Conservation (phyloP, 2,329 filamentous ascomycete species). For the Gnomoniopsis sp. region DNA sequence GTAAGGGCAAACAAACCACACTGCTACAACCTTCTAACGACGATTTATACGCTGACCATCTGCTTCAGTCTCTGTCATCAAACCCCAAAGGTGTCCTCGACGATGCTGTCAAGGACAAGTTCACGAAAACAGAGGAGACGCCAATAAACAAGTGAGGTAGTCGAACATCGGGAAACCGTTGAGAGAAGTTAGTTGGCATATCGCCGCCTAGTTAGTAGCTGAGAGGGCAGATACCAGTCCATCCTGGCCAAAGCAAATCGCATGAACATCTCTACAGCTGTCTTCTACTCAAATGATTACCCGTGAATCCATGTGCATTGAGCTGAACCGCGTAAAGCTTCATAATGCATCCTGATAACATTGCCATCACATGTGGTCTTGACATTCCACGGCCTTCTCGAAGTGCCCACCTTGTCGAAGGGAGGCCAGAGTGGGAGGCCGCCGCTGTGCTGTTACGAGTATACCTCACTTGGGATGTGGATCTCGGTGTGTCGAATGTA, state of each 20-base stretch:
- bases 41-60: background rate
- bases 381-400: too few relatives aligned
- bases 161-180: too few relatives aligned
- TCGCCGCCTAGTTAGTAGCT: too few relatives aligned
- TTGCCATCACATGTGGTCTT: too few relatives aligned
- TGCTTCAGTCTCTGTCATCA: slow-evolving; percentile 47
- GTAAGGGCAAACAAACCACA: slow-evolving; percentile 29
- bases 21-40: slow-evolving; percentile 6
- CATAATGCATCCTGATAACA: too few relatives aligned
- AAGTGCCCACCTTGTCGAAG: too few relatives aligned
- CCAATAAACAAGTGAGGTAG: background rate
- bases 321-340: too few relatives aligned
- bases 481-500: background rate
- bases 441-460: background rate
- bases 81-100: slow-evolving; percentile 67
- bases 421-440: background rate
- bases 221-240: too few relatives aligned
- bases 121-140: slow-evolving; percentile 44
- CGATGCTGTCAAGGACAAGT: slow-evolving; percentile 58
- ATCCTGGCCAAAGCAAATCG: too few relatives aligned
- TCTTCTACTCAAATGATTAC: background rate
- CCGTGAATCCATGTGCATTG: background rate
- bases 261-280: background rate
- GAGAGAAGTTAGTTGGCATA: too few relatives aligned
- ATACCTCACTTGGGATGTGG: background rate